phyloP scores from a whole-genome alignment of 768 basidiomycete species.

The Chalciporus sphaerocephalus region DNA sequence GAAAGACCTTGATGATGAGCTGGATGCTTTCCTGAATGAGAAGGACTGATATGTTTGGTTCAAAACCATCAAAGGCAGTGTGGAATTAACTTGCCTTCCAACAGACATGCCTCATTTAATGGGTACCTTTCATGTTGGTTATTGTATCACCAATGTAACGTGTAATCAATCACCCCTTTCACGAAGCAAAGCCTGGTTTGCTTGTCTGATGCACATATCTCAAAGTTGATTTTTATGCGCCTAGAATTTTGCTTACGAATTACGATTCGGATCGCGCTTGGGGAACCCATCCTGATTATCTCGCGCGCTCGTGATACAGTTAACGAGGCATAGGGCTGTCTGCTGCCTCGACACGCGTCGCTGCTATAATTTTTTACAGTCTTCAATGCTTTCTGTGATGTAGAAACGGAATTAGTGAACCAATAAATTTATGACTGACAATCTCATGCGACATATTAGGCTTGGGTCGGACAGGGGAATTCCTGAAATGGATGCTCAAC shows the following conservation, averaged over 20 bases:
- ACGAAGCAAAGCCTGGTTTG: not conserved
- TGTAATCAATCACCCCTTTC: conserved; percentile 14
- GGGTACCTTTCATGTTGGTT: not conserved
- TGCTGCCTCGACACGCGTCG: too few relatives aligned
- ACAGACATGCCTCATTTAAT: not conserved
- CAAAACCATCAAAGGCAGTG: not conserved
- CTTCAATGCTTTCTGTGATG: too few relatives aligned
- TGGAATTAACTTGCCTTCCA: conserved; percentile 4
- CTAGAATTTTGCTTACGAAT: not conserved
- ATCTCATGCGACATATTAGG: too few relatives aligned
- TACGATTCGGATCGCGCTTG: too few relatives aligned
- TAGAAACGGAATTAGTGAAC: too few relatives aligned
- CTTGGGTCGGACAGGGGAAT: conserved; percentile 2
- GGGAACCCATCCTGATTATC: not conserved
- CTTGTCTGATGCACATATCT: not conserved
- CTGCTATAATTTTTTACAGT: too few relatives aligned
- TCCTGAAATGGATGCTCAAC: conserved; percentile 6
- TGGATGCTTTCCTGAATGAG: conserved; percentile 71
- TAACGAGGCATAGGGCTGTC: too few relatives aligned
- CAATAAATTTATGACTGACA: too few relatives aligned
- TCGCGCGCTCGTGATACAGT: too few relatives aligned
- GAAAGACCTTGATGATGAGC: conserved; percentile 77
- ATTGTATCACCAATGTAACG: conserved; percentile 3
- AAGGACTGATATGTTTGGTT: conserved; percentile 31
- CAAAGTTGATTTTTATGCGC: not conserved